Evolutionary conservation across 1,284 basidiomycete species (phyloP).

Genomic region (Pseudozyma tsukubaensis): DNA sequence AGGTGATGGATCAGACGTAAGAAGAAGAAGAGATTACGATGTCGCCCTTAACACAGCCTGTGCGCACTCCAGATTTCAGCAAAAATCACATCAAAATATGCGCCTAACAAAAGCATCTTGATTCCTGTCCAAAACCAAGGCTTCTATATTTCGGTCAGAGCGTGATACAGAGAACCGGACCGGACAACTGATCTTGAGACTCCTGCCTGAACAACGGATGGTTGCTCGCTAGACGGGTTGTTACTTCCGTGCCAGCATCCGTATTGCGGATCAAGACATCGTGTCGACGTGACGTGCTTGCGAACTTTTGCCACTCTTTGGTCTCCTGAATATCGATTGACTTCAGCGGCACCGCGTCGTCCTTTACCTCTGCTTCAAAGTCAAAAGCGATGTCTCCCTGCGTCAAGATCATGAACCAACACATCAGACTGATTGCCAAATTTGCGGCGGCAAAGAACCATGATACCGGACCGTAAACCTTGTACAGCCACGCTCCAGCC

Average conservation of each 20-base stretch:
- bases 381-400: conserved; percentile 17
- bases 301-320: conserved; percentile 10
- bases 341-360: conserved; percentile 7
- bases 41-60: too few relatives aligned
- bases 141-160: too few relatives aligned
- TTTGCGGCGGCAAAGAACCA: conserved; percentile 26
- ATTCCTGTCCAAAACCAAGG: too few relatives aligned
- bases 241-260: neutral
- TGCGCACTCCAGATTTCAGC: too few relatives aligned
- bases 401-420: conserved; percentile 23
- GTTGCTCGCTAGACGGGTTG: neutral
- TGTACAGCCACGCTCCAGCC: neutral
- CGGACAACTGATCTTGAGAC: neutral
- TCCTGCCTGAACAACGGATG: neutral
- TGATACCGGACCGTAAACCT: neutral
- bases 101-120: too few relatives aligned
- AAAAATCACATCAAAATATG: too few relatives aligned
- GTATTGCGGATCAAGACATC: conserved; percentile 11
- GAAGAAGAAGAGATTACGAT: too few relatives aligned
- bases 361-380: conserved; percentile 2
- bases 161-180: too few relatives aligned
- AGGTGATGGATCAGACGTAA: too few relatives aligned
- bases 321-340: neutral
- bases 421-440: conserved; percentile 11
- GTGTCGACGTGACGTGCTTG: conserved; percentile 21